Conservation (phyloP, 148 eudicot species). For the Dysphania ambrosioides region DNA sequence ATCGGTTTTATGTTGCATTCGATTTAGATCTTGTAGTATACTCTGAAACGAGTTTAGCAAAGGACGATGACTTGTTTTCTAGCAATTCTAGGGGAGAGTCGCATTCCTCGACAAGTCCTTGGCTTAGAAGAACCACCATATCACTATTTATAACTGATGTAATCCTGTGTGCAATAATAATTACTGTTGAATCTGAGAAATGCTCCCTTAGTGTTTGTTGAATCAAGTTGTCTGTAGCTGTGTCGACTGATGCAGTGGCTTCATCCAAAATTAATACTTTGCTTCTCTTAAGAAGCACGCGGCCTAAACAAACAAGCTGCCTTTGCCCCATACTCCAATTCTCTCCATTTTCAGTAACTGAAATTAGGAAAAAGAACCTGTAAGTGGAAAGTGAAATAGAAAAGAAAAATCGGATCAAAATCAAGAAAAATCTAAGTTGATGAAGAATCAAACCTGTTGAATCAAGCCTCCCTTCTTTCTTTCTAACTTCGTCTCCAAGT, state of each 20-base stretch:
- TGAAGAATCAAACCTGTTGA: conserved; percentile 48
- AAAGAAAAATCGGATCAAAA: neutral
- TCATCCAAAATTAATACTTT: conserved; percentile 43
- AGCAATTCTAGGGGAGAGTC: conserved; percentile 64
- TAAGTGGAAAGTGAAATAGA: neutral
- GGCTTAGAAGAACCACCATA: conserved; percentile 56
- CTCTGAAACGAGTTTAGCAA: conserved; percentile 74
- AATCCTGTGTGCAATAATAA: conserved; percentile 43
- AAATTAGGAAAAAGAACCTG: neutral
- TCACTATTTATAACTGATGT: conserved; percentile 69
- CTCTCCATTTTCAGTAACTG: conserved; percentile 48
- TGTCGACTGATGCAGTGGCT: conserved; percentile 49
- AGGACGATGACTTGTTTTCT: conserved; percentile 60
- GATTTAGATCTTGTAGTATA: conserved; percentile 35
- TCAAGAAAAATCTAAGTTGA: neutral
- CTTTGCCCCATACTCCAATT: conserved; percentile 58
- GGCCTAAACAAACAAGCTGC: conserved; percentile 49
- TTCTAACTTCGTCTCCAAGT: conserved; percentile 77
- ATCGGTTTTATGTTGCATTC: neutral
- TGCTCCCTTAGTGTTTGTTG: conserved; percentile 36
- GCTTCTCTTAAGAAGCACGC: conserved; percentile 45
- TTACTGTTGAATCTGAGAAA: conserved; percentile 40
- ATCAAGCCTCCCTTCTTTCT: conserved; percentile 72
- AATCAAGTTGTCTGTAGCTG: conserved; percentile 41
- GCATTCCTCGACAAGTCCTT: conserved; percentile 52